Conservation (phyloP, 352 stramenopile species). For the Phytophthora chlamydospora region DNA sequence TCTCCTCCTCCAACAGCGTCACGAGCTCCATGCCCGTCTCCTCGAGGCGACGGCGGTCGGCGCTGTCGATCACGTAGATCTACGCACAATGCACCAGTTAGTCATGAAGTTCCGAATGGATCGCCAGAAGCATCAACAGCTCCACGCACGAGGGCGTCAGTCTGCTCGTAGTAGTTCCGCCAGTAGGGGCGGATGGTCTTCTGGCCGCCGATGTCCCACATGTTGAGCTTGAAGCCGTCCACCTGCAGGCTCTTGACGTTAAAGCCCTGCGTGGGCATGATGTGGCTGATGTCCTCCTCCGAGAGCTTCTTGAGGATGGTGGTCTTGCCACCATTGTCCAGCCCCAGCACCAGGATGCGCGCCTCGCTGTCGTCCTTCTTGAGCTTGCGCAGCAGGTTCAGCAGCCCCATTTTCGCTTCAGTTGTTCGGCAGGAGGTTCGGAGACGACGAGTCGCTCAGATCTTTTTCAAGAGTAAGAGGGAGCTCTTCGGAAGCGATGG, state of each 20-base stretch:
- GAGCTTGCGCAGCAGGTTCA: slow-evolving; percentile 95
- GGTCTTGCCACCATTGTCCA: slow-evolving; percentile 97
- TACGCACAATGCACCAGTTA: slow-evolving; percentile 28
- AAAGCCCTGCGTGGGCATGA: slow-evolving; percentile 95
- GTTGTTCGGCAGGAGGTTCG: neutral
- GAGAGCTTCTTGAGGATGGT: slow-evolving; percentile 97
- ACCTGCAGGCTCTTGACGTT: slow-evolving; percentile 97
- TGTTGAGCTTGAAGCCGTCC: slow-evolving; percentile 97
- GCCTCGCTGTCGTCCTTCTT: slow-evolving; percentile 95
- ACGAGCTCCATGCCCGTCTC: slow-evolving; percentile 94
- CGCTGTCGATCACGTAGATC: slow-evolving; percentile 96
- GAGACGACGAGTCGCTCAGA: slow-evolving; percentile 23
- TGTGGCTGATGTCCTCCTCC: slow-evolving; percentile 94
- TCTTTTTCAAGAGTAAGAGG: slow-evolving; percentile 54
- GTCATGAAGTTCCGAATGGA: neutral
- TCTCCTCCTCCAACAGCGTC: slow-evolving; percentile 94
- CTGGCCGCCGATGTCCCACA: slow-evolving; percentile 99
- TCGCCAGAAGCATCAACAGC: neutral
- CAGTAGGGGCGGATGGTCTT: slow-evolving; percentile 99
- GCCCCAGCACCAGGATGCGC: slow-evolving; percentile 93
- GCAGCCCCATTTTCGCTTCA: slow-evolving; percentile 80
- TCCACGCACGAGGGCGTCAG: slow-evolving; percentile 84
- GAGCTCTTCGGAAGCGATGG: neutral
- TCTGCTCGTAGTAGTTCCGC: slow-evolving; percentile 99
- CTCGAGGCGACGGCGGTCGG: slow-evolving; percentile 91